phyloP scores from a whole-genome alignment of 352 stramenopile genomes.

The Phytophthora sansomeana region DNA sequence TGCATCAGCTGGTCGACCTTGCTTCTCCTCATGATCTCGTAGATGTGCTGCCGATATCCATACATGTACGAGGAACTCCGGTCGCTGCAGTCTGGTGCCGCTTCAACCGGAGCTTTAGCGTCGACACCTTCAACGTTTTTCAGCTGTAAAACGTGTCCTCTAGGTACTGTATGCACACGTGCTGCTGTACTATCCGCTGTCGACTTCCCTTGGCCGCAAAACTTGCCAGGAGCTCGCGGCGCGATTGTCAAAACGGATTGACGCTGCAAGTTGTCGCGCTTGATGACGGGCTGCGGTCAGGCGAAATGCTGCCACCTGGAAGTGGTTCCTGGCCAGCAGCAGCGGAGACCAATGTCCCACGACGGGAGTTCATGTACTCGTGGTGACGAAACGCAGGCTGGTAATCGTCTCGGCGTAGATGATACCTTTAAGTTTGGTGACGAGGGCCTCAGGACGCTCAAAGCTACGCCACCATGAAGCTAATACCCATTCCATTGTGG shows the following conservation, averaged over 20 bases:
- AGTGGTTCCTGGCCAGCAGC: neutral
- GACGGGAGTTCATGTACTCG: neutral
- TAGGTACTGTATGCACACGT: too few species aligned
- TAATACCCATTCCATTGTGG: too few species aligned
- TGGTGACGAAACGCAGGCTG: neutral
- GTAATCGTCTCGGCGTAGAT: too few species aligned
- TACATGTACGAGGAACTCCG: neutral
- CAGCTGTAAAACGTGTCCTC: neutral
- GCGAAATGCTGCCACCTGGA: conserved; percentile 19
- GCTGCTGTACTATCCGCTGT: too few species aligned
- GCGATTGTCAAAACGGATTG: too few species aligned
- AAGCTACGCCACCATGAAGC: too few species aligned
- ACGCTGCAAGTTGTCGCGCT: too few species aligned
- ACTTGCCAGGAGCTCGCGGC: too few species aligned
- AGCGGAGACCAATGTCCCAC: neutral
- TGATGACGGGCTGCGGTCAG: neutral
- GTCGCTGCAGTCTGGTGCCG: neutral
- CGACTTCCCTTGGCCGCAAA: too few species aligned
- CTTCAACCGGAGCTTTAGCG: conserved; percentile 14
- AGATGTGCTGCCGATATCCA: conserved; percentile 22
- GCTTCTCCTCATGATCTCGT: conserved; percentile 28
- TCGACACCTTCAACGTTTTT: conserved; percentile 21
- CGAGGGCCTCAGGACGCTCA: too few species aligned
- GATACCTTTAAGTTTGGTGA: too few species aligned
- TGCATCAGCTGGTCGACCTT: conserved; percentile 28